Evolutionary conservation across 768 basidiomycete genomes (phyloP), one percentile per base, ranked within the genome.

Genomic region (Leccinellum rugosiceps): DNA sequence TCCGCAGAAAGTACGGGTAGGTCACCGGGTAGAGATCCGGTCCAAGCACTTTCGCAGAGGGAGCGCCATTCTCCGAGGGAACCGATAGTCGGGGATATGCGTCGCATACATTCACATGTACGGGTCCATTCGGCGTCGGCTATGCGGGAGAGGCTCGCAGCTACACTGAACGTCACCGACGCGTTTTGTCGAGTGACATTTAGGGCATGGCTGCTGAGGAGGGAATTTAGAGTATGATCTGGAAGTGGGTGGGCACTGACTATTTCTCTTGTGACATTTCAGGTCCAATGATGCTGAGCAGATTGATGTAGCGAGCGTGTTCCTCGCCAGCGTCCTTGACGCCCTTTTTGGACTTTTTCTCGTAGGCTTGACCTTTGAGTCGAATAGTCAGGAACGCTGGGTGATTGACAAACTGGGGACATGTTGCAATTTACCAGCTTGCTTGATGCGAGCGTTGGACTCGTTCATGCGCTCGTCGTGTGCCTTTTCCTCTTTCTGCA

Each of bases 401-500:
- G 25, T 25, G 25, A 25, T 25, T 25, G 25, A 25, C 25, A 25
- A 25, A 25, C 25, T 25, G 25, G 4, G 25, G 25, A 25, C 25
- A 25, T 25, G 25, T 25, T 25, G 25, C 4, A 4, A 25, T 25
- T 25, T 25, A 25, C 25, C 25, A 25, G 90, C 90, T 75, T 88
- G 86, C 67, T 90, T 91, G 52, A 92, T 86, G 69, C 78, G 87
- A 7, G 79, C 79, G 62, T 91, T 90, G 19, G 86, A 83, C 58
- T 71, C 81, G 15, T 78, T 74, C 58, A 92, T 81, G 59, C 79
- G 78, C 38, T 90, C 88, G 58, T 92, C 90, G 62, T n/a, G n/a
- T n/a, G n/a, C n/a, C n/a, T n/a, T n/a, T n/a, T n/a, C n/a, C n/a
- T 92, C 90, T 78, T 88, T 92, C 90, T 92, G 66, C 17, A 46